Evolutionary conservation across 2,329 filamentous ascomycete species (phyloP), one percentile per base, ranked within the genome.

Genomic region (Talaromyces sp.): DNA sequence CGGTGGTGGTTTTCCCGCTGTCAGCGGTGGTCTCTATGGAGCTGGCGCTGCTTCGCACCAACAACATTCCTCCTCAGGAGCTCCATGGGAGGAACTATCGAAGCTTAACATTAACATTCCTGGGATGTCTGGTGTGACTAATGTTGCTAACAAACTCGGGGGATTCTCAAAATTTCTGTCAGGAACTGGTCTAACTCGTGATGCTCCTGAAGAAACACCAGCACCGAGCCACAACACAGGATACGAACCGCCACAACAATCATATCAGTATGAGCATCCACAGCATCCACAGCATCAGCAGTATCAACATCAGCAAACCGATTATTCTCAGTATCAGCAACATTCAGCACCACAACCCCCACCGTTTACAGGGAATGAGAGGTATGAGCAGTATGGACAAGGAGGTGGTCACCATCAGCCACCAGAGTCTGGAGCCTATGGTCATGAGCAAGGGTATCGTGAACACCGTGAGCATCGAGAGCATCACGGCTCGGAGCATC

Each of bases 41-140:
- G 50, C 37, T 43, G 54, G 50, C 19, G 68, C 72, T 16, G 59
- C 67, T 33, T 68, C 72, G 8, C 66, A 70, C 13, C 73, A 75
- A 14, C 70, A 67, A 19, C 70, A 70, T 60, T 66, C 54, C 27
- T 54, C 72, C 57, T 74, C 62, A 35, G 71, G 56, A 66, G 73
- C 64, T 52, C 75, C 66, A 41, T 75, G 72, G 70, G 71, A 73
- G 22, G 70, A 74, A 45, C 65, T 77, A n/a, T 72, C 72, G 43
- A 72, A 69, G 43, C 70, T 78, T 10, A 74, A 74, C 27, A 78
- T 78, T 49, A 74, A 74, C 27, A 78, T 78, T 52, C 75, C 75
- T 1, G 78, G 78, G 8, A 73, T 79, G 41, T 78, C 76, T 6
- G 77, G 76, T 13, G 45, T 79, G 24, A 71, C 71, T 58, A 79